Base-by-base conservation (phyloP, 805 yeast species). In the Sugiyamaella boreocaroliniensis region DNA sequence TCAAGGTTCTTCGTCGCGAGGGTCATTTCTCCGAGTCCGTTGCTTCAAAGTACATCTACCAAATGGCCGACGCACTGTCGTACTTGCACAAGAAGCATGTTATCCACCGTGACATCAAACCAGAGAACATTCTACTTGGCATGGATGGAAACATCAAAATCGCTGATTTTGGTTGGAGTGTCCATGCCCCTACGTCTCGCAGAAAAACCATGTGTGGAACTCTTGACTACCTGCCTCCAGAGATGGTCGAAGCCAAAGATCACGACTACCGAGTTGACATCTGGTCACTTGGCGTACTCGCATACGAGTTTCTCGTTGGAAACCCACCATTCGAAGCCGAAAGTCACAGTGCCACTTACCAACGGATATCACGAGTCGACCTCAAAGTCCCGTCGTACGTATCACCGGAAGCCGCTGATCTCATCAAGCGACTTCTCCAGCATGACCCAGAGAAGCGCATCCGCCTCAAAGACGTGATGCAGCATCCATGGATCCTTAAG, bases 91-190 rank as follows among this genome's bases (percentile, higher is more conserved):
- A 77, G 37, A 86, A 84, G 61, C 81, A 84, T 58, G 82, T 93
- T 44, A 86, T 92, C 26, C 99, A 92, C 64, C 76, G 98, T 55
- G 99, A 92, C 65, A 80, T 92, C 58, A 92, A 92, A 68, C 98
- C 98, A 0, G 98, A 93, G 65, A 92, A 92, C 62, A 86, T 92
- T 48, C 70, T 92, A 43, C 71, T 92, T 10, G 88, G 89, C 6
- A 77, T 82, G 55, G 81, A 87, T 63, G 86, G 89, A 57, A 79
- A 78, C 20, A 76, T 92, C 51, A 92, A 90, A 66, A 76, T 92
- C 40, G 85, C 96, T 16, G 99, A 92, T 69, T 92, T 93, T 66
- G 99, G 99, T 12, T 92, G 97, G 97, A 85, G 95, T 52, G 92
- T 90, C 2, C 82, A 81, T 59, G 77, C 86, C 0, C 80, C 81